Percentiles rank a stretch among this genome's conserved stretches.
Evolutionary conservation across 2,329 filamentous ascomycete species (phyloP).

Genomic region (Trichoderma aggressivum): DNA sequence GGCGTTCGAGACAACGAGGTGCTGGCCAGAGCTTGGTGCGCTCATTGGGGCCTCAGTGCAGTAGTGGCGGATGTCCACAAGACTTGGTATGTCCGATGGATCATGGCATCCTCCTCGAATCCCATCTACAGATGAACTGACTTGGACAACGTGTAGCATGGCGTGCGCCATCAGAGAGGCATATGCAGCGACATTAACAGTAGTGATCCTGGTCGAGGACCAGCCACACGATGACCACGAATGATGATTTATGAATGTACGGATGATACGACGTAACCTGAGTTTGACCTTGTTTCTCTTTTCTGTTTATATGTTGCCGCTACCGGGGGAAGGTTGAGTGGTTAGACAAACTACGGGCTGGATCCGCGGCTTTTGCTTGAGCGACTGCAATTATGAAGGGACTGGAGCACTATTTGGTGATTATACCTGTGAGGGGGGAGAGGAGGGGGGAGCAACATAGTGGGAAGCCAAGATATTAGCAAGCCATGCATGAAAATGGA

Average conservation of each 20-base stretch:
- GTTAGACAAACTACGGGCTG: background rate
- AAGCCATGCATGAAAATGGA: background rate
- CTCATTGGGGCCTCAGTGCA: slow-evolving; percentile 69
- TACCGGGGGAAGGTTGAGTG: background rate
- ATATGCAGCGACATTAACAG: slow-evolving; percentile 68
- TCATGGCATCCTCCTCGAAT: background rate
- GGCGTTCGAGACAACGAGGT: slow-evolving; percentile 74
- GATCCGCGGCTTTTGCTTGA: background rate
- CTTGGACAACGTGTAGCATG: slow-evolving; percentile 45
- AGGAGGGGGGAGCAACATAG: background rate
- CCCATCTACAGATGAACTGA: slow-evolving; percentile 11
- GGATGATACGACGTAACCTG: slow-evolving; percentile 9
- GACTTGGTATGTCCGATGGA: slow-evolving; percentile 55
- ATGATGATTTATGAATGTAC: slow-evolving; percentile 24
- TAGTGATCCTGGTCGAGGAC: slow-evolving; percentile 65
- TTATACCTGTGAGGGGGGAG: background rate
- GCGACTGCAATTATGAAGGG: background rate
- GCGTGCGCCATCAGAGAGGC: slow-evolving; percentile 72
- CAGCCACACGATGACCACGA: slow-evolving; percentile 45
- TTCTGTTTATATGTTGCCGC: slow-evolving; percentile 7
- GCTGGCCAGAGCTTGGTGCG: slow-evolving; percentile 72
- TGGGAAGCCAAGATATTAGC: background rate
- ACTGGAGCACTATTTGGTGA: background rate
- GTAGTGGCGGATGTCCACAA: slow-evolving; percentile 65
- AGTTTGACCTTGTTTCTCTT: background rate